Conservation (phyloP, 2,329 filamentous ascomycete species). For the Geosmithia morbida region DNA sequence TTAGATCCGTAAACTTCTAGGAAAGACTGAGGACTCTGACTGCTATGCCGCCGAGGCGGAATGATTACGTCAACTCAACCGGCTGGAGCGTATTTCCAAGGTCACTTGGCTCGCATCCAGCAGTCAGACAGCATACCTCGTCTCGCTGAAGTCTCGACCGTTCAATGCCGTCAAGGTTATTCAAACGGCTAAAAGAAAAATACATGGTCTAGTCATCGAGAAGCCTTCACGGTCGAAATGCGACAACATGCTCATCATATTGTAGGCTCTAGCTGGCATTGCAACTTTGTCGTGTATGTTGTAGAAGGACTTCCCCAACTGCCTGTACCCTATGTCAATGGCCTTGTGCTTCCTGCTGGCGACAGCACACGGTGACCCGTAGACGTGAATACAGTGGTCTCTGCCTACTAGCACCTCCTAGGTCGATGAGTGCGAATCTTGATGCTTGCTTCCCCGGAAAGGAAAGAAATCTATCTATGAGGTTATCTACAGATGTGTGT, state of each 20-base stretch:
- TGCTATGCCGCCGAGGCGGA: constrained; percentile 8
- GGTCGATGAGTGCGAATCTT: too few species aligned
- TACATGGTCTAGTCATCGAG: constrained; percentile 16
- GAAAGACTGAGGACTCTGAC: constrained; percentile 10
- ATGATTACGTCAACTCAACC: constrained; percentile 12
- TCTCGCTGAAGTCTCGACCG: constrained; percentile 22
- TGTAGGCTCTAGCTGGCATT: constrained; percentile 14
- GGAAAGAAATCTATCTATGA: too few species aligned
- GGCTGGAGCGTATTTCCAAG: constrained; percentile 13
- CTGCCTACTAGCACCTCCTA: too few species aligned
- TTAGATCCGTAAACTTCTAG: constrained; percentile 17
- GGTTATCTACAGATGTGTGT: too few species aligned
- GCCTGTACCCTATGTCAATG: constrained; percentile 32
- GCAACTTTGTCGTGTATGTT: constrained; percentile 24
- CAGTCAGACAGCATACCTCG: constrained; percentile 23
- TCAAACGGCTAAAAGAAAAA: constrained; percentile 9
- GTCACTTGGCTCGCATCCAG: constrained; percentile 15
- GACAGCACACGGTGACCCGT: too few species aligned
- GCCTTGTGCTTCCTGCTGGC: too few species aligned
- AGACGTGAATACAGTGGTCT: too few species aligned
- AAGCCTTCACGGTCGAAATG: constrained; percentile 20
- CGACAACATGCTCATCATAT: constrained; percentile 24
- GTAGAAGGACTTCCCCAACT: constrained; percentile 27
- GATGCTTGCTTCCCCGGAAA: too few species aligned
- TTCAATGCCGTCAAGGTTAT: constrained; percentile 9